Base-by-base conservation (phyloP, 2,329 filamentous ascomycete genomes). In the Epichloe coenophiala region DNA sequence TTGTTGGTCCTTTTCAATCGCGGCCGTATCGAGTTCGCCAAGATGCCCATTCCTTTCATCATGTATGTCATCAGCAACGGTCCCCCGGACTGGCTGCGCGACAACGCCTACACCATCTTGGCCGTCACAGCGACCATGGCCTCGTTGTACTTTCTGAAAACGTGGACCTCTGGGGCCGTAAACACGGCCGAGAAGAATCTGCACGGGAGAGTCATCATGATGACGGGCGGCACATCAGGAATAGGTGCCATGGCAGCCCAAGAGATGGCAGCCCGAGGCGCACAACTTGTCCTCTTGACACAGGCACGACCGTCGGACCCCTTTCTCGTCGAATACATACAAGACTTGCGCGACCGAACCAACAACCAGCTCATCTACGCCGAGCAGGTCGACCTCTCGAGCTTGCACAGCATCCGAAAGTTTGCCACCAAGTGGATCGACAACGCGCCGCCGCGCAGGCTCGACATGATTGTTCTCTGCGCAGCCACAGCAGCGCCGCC, bases 391-490 rank as follows among this genome's bases (percentile, higher is more conserved):
- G 89, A 98, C 63, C 78, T 98, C 31, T 71, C 84, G 12, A 91
- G 85, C 15, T 73, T 98, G n/a, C 81, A 95, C 65, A 94, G 87
- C 65, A 84, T 98, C 59, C 86, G 93, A 39, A 77, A 83, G 55
- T 98, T 98, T 65, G 93, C 93, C 12, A 98, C 93, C 0, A 91
- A 88, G 71, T 98, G 94, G 91, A 88, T 98, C 57, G 91, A 98
- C 66, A 97, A 96, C 65, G 80, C 86, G 21, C 91, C 93, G 3
- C 88, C 90, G 8, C 77, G 94, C 51, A 76, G 94, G 45, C 72
- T 98, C 6, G 93, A 98, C 65, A 90, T 91, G 81, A 72, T 98
- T 45, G 78, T 98, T 19, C 75, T 98, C 17, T 95, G 89, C 65
- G 93, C 84, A 8, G 86, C 86, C 43, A 84, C 84, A 0, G 71